Evolutionary conservation across 2,329 filamentous ascomycete genomes (phyloP), one percentile per base, ranked within the genome.

Genomic region (Neonectria ditissima): DNA sequence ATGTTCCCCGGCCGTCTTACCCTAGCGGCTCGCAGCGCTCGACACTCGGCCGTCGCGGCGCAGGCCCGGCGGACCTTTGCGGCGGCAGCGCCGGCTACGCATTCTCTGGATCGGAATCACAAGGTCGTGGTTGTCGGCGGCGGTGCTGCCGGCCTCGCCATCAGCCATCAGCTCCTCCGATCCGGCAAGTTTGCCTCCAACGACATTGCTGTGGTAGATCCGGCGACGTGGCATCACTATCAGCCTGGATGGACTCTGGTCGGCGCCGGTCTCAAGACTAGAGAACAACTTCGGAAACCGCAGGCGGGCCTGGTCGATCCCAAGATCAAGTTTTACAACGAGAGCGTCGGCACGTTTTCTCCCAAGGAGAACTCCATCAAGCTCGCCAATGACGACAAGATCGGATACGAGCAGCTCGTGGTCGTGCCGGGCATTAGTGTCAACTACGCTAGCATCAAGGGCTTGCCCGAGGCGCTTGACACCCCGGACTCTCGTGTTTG

Each of bases 191-290:
- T 90, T 70, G 66, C 76, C 0, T 78, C 82, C 47, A 80, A 87
- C 34, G 89, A 91, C 63, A 89, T 91, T 65, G 89, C 89, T 26
- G 71, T 91, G 26, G 78, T 91, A 43, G 89, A 91, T 66, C 89
- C 89, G 0, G 83, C 89, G 1, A 74, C 78, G 67, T 89, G 83
- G 81, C 89, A 91, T 73, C 83, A 91, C 78, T 91, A 91, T 74
- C 89, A 91, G 75, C 88, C 89, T 1, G 89, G 89, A 59, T 91
- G 89, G 89, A 91, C 89, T 3, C 81, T 91, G 1, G 89, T 91
- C 2, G 89, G 89, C 45, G 88, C 86, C 43, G 89, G 89, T 4
- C 80, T 91, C 44, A 91, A 91, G 76, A 83, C 80, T 48, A 89
- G 88, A 73, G 80, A 89, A 65, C 83, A 89, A 22, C 77, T 91